These are phyloP conservation scores for Boletus subparvulus DNA, from an alignment of 768 basidiomycete genomes.

Conservation along the genomic window DNA sequence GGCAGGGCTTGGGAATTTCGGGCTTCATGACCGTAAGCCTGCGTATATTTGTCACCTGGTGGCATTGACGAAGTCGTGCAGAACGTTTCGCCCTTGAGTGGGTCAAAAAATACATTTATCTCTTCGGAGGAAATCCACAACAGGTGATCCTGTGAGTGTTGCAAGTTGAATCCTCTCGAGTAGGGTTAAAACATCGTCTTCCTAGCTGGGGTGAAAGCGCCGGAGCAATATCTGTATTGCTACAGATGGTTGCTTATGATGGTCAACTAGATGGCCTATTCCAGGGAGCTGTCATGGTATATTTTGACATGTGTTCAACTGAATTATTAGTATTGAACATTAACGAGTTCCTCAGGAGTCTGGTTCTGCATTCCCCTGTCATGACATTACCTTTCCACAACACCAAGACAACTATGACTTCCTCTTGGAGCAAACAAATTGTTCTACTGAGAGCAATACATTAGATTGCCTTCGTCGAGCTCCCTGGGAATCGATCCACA, in stretches of 20 bases:
- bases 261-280: conserved; percentile 18
- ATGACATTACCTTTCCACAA: conserved; percentile 1
- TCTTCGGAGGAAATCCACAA: not conserved
- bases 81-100: conserved; percentile 2
- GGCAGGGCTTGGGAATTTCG: not conserved
- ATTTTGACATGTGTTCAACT: no score
- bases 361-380: conserved; percentile 7
- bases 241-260: conserved; percentile 4
- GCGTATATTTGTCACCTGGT: not conserved
- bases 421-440: conserved; percentile 11
- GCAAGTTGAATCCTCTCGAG: not conserved
- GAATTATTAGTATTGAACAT: not conserved
- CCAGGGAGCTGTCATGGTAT: conserved; percentile 19
- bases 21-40: conserved; percentile 34
- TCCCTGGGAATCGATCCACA: conserved; percentile 9
- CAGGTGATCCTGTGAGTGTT: conserved; percentile 16
- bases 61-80: not conserved
- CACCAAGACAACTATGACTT: conserved; percentile 19
- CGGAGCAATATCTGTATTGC: not conserved
- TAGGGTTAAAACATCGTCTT: not conserved
- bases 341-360: conserved; percentile 8
- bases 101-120: not conserved
- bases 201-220: not conserved
- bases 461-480: conserved; percentile 18
- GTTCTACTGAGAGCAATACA: conserved; percentile 9